Evolutionary conservation across 116 monocot genomes (phyloP).

Genomic region (Cymodocea nodosa): DNA sequence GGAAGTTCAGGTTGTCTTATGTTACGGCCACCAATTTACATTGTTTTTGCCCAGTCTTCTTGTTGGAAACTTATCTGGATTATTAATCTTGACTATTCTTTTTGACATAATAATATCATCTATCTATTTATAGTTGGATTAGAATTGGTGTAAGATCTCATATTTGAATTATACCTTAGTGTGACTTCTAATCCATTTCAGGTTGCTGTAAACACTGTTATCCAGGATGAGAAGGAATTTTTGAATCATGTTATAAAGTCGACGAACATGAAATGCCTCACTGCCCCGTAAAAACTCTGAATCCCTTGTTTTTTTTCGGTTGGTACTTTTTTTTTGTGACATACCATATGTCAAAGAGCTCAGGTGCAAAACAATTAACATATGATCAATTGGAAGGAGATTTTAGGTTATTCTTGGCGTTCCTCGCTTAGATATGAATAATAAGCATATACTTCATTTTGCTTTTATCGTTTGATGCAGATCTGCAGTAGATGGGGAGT

Average conservation of each 20-base stretch:
- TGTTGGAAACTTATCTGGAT: not conserved
- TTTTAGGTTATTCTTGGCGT: not conserved
- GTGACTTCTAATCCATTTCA: conserved; percentile 12
- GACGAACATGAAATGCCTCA: conserved; percentile 92
- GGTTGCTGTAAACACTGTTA: conserved; percentile 87
- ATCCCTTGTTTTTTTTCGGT: not conserved
- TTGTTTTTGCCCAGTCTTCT: no score
- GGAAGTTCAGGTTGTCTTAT: not conserved
- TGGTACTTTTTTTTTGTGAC: not conserved
- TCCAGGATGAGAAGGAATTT: conserved; percentile 77
- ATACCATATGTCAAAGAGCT: not conserved
- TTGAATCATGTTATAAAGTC: conserved; percentile 81
- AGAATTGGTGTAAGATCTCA: not conserved
- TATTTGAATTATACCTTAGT: not conserved
- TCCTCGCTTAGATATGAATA: not conserved
- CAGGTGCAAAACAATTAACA: no score
- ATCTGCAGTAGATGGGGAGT: conserved; percentile 75
- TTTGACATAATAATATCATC: not conserved
- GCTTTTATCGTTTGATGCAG: no score
- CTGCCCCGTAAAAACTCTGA: conserved; percentile 48
- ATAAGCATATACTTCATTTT: not conserved
- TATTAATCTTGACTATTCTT: not conserved
- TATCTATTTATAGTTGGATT: not conserved
- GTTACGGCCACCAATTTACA: not conserved
- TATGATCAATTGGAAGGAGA: not conserved